Base-by-base conservation (phyloP, 2,329 filamentous ascomycete genomes). In the Trichoderma hamatum region DNA sequence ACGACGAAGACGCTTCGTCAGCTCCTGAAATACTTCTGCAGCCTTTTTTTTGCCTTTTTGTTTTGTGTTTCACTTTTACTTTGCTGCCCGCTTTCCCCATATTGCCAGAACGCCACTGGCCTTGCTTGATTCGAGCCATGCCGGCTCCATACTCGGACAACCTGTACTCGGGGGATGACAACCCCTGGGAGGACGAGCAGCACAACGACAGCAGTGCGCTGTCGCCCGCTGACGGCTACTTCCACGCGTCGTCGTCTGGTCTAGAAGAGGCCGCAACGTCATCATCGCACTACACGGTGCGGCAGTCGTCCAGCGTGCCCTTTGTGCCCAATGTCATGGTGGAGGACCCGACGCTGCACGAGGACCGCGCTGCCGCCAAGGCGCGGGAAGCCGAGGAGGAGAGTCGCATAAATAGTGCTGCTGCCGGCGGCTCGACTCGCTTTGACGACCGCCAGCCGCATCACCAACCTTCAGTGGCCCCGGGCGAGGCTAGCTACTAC, bases 151-250 rank as follows among this genome's bases (percentile, higher is more conserved):
- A 84, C 76, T 81, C 83, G 30, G 83, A 85, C 75, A 80, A 83
- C 71, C 75, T 84, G 70, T 83, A 84, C 77, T 82, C 82, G 69
- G 69, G 64, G 24, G 62, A 70, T 32, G 72, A 43, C 70, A 74
- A 76, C 64, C 80, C 82, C 76, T 80, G 81, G 59, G 77, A 76
- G 69, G 76, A 80, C 49, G 73, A 80, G 24, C 71, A 69, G 21
- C 46, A 71, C 16, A 74, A 76, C 65, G 77, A 80, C 9, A n/a
- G 39, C 19, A n/a, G 39, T 67, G 77, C 78, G 51, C 76, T 85
- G 68, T 86, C 84, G 34, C 84, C 84, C 49, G 81, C 83, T n/a
- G 83, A 86, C 70, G 84, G 84, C 43, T 85, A 85, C 80, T 86
- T 86, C 74, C 79, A 80, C 73, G 77, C 79, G 75, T 81, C 80